phyloP scores from a whole-genome alignment of 768 basidiomycete species.

The Podaxis sp. region DNA sequence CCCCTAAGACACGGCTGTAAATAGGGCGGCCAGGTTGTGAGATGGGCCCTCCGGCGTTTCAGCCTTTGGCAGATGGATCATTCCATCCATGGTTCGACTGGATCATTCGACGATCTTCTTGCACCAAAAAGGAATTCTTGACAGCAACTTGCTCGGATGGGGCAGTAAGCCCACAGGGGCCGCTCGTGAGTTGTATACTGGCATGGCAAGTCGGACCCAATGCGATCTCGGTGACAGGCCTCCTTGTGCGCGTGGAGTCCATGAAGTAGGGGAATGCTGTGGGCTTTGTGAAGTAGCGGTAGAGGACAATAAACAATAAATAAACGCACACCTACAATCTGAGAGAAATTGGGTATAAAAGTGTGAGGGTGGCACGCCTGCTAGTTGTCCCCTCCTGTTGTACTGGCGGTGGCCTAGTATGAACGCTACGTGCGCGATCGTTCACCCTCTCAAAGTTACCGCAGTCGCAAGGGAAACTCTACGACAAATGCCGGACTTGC shows the following conservation, averaged over 20 bases:
- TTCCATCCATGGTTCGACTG: no score
- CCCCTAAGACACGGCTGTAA: background rate
- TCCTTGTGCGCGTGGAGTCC: no score
- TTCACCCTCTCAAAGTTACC: background rate
- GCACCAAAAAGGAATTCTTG: background rate
- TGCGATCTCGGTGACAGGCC: background rate
- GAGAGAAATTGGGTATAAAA: background rate
- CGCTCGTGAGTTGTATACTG: background rate
- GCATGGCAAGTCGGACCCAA: background rate
- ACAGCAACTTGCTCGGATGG: background rate
- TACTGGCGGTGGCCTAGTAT: background rate
- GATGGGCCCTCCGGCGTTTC: no score
- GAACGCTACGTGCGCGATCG: background rate
- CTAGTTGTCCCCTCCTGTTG: background rate
- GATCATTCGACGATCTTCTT: no score
- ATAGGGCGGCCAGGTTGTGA: no score
- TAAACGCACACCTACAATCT: background rate
- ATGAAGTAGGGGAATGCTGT: background rate
- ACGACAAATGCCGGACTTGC: background rate
- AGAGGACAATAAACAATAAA: background rate
- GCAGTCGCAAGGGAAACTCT: background rate
- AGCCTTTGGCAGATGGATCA: no score
- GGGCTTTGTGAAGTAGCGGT: background rate
- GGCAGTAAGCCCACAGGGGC: background rate
- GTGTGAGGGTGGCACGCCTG: background rate